Base-by-base conservation (phyloP, 2,329 filamentous ascomycete genomes). In the Ophiosphaerella herpotricha region DNA sequence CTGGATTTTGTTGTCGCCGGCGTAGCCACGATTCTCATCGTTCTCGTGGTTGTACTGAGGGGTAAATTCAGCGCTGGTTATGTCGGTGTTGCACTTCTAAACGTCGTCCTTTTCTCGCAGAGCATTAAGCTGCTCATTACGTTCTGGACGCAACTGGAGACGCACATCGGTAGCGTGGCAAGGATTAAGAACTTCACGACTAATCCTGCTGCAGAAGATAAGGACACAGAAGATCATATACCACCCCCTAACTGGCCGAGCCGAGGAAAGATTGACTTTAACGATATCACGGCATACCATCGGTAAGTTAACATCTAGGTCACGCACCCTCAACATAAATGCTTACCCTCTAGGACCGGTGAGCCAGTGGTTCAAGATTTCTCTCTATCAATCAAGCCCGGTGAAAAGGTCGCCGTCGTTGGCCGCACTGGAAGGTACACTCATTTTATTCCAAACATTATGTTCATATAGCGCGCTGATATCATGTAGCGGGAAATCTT, bases 121-220 rank as follows among this genome's bases (percentile, higher is more conserved):
- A 77, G 74, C 43, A 73, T 85, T 50, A 80, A 79, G 48, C 63
- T 78, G 8, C 64, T 82, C n/a, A 73, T 82, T 7, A 65, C 74
- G 0, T 77, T 75, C 39, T 85, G 82, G 82, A 85, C 82, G 0
- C 75, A 76, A 36, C 69, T 85, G 13, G 83, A 86, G 56, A 85
- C 82, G 0, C 77, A 78, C 33, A 77, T 86, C 38, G 83, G 83
- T 7, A 82, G 82, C 8, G 76, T 86, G 7, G 74, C 78, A 4
- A 75, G 83, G 18, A 75, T 85, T 53, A 81, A 80, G 61, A 74
- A 75, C n/a, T 84, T 84, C 53, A 75, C 74, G 1, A 71, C 74
- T 6, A 74, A 71, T 26, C 75, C 77, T 1, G 60, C 73, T 8
- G 73, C 71, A 1, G 80, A 82, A 55, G 72, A 81, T 39, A 66